Evolutionary conservation across 768 basidiomycete genomes (phyloP).

Genomic region (Boletus bicolor): DNA sequence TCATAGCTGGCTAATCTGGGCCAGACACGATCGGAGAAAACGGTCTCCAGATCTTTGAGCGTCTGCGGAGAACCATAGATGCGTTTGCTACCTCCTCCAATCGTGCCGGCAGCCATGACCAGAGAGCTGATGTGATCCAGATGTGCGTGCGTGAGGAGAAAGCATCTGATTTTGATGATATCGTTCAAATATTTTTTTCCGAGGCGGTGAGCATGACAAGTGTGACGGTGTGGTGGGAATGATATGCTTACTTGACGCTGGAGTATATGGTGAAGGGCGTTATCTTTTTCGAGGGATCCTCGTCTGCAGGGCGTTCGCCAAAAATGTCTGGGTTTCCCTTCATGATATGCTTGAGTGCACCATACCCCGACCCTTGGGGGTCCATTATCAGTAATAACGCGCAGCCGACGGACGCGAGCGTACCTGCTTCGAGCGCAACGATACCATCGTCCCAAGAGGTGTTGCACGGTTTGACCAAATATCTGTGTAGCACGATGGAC

Average conservation of each 20-base stretch:
- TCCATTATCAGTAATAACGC: not conserved
- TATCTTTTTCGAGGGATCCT: conserved; percentile 9
- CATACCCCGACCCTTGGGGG: conserved; percentile 75
- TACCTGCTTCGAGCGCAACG: conserved; percentile 85
- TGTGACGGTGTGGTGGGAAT: not conserved
- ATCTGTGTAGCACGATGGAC: conserved; percentile 45
- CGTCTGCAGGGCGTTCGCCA: conserved; percentile 19
- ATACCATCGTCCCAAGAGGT: conserved; percentile 77
- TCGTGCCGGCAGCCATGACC: conserved; percentile 78
- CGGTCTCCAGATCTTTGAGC: conserved; percentile 62
- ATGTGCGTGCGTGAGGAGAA: conserved; percentile 85
- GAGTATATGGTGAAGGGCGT: conserved; percentile 29
- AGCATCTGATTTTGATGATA: conserved; percentile 50
- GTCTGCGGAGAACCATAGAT: conserved; percentile 60
- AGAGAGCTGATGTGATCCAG: conserved; percentile 86
- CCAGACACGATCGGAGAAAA: conserved; percentile 82
- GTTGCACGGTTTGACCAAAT: conserved; percentile 73
- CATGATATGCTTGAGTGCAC: conserved; percentile 66
- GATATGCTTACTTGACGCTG: conserved; percentile 31
- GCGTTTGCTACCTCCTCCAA: conserved; percentile 57
- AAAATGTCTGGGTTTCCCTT: conserved; percentile 55
- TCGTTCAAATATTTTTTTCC: not conserved
- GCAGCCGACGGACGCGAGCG: not conserved
- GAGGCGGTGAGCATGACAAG: not conserved
- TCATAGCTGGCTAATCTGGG: conserved; percentile 79